phyloP scores from a whole-genome alignment of 441 rosid genomes.

The Aquilaria agallochum region DNA sequence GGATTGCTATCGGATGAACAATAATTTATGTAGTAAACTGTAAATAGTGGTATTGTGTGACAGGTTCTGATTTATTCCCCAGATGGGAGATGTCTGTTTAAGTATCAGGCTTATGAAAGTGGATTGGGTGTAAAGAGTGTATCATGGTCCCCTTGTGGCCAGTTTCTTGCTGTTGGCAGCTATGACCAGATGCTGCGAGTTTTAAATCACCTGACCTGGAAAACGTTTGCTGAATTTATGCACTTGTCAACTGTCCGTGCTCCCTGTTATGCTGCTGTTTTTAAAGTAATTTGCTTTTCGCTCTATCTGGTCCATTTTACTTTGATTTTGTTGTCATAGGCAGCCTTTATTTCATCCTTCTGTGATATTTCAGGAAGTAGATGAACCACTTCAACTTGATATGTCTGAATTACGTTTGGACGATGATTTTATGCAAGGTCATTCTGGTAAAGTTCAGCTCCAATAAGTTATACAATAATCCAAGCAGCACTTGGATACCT shows the following conservation, averaged over 20 bases:
- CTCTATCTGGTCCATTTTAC: conserved; percentile 5
- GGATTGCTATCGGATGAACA: conserved; percentile 6
- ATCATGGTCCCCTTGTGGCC: conserved; percentile 98
- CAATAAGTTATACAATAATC: background rate
- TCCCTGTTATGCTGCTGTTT: conserved; percentile 88
- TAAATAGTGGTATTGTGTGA: conserved; percentile 12
- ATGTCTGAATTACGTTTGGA: conserved; percentile 75
- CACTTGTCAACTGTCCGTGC: conserved; percentile 82
- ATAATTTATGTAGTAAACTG: background rate
- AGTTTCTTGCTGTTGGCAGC: conserved; percentile 93
- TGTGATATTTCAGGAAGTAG: conserved; percentile 66
- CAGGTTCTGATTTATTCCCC: conserved; percentile 97
- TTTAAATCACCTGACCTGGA: conserved; percentile 91
- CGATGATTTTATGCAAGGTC: conserved; percentile 70
- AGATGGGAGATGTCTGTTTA: conserved; percentile 93
- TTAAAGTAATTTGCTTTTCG: conserved; percentile 47
- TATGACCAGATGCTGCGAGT: conserved; percentile 94
- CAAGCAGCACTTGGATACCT: background rate
- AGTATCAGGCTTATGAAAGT: conserved; percentile 96
- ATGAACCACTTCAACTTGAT: conserved; percentile 80
- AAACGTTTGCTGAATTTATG: conserved; percentile 94
- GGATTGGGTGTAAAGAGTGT: conserved; percentile 93
- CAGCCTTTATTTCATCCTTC: conserved; percentile 10
- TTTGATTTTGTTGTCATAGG: conserved; percentile 7
- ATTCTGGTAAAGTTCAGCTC: conserved; percentile 43